These are phyloP conservation scores for Knufia petricola DNA, from an alignment of 2,329 filamentous ascomycete species.

Conservation along the genomic window DNA sequence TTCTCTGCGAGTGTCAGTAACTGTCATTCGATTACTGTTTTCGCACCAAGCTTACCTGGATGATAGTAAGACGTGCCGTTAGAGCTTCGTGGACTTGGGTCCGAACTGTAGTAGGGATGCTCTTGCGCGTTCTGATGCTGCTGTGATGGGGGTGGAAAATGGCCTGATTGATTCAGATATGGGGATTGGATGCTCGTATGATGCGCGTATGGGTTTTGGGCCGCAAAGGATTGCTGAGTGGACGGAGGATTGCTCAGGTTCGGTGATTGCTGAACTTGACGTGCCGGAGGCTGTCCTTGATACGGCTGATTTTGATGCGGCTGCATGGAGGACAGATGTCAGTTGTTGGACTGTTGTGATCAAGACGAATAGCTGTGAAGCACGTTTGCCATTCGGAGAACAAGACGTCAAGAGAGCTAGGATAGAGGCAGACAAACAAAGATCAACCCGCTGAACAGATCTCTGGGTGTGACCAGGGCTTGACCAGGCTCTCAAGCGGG, in stretches of 20 bases:
- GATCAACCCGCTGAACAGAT: slow-evolving; percentile 11
- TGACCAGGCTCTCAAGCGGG: slow-evolving; percentile 7
- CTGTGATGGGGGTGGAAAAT: slow-evolving; percentile 22
- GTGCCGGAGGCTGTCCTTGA: slow-evolving; percentile 18
- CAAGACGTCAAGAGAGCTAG: slow-evolving; percentile 12
- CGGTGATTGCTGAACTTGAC: slow-evolving; percentile 25
- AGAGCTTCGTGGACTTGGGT: slow-evolving; percentile 74
- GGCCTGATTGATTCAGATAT: slow-evolving; percentile 48
- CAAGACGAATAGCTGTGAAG: slow-evolving; percentile 6
- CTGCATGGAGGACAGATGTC: slow-evolving; percentile 19
- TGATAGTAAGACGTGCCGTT: slow-evolving; percentile 76
- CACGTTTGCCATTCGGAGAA: slow-evolving; percentile 10
- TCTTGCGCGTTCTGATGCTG: slow-evolving; percentile 41
- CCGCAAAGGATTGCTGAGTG: slow-evolving; percentile 18
- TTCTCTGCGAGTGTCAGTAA: slow-evolving; percentile 55
- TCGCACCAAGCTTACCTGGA: slow-evolving; percentile 56
- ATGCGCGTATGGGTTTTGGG: slow-evolving; percentile 17
- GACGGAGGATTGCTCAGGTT: slow-evolving; percentile 16
- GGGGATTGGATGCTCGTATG: slow-evolving; percentile 37
- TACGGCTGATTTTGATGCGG: slow-evolving; percentile 21
- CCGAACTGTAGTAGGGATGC: slow-evolving; percentile 67
- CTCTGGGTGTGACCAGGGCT: slow-evolving; percentile 8
- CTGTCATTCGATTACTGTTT: not conserved
- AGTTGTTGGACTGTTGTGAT: slow-evolving; percentile 8
- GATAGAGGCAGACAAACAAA: slow-evolving; percentile 11